These are phyloP conservation scores for Dictyostelium capitatum DNA, from an alignment of 78 protist genomes.

Conservation along the genomic window DNA sequence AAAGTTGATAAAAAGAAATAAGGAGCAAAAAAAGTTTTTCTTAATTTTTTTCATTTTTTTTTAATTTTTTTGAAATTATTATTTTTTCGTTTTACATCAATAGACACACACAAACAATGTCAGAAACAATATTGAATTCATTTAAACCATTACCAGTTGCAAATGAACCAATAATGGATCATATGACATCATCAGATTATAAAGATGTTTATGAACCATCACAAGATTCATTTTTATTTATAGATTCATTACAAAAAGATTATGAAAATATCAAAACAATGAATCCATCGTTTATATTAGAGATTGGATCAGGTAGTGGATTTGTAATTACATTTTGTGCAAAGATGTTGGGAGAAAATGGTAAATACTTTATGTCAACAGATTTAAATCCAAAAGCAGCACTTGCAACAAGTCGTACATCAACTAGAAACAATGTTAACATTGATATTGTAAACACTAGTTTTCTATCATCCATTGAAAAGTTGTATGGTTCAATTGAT, in stretches of 20 bases:
- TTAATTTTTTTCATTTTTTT: too few species aligned
- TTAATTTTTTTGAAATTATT: too few species aligned
- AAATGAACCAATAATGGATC: slow-evolving; percentile 70
- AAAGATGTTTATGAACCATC: slow-evolving; percentile 82
- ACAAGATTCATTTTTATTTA: slow-evolving; percentile 76
- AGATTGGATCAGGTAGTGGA: slow-evolving; percentile 84
- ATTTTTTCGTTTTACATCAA: too few species aligned
- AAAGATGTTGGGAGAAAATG: neutral
- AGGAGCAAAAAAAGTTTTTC: too few species aligned
- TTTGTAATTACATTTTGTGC: slow-evolving; percentile 71
- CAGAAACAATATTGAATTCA: neutral
- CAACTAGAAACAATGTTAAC: slow-evolving; percentile 17
- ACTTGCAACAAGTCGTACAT: slow-evolving; percentile 22
- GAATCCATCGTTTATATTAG: slow-evolving; percentile 35
- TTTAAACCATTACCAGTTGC: slow-evolving; percentile 25
- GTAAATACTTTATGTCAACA: slow-evolving; percentile 40
- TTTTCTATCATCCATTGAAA: slow-evolving; percentile 21
- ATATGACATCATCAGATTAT: slow-evolving; percentile 63
- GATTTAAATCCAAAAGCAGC: slow-evolving; percentile 78
- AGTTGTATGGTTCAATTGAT: slow-evolving; percentile 70
- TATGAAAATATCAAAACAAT: slow-evolving; percentile 8
- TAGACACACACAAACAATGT: too few species aligned
- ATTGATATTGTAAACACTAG: slow-evolving; percentile 60
- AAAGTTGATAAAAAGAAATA: too few species aligned
- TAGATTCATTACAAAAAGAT: slow-evolving; percentile 64